These are phyloP conservation scores for Vachellia pachyceras DNA, from an alignment of 306 rosid species.

Conservation along the genomic window DNA sequence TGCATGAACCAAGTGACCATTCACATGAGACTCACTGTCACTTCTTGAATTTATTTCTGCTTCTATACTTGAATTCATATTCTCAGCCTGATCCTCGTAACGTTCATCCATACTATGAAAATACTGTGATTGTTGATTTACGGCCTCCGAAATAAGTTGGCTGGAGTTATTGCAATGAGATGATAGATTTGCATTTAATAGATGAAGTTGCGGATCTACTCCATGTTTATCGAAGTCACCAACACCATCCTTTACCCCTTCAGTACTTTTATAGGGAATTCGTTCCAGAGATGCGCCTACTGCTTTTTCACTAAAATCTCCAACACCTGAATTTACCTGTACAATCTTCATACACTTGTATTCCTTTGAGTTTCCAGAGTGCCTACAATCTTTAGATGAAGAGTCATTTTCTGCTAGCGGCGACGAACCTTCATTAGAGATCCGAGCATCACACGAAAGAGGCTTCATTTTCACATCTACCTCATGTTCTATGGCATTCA, in stretches of 20 bases:
- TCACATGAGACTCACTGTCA: slow-evolving; percentile 26
- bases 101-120: slow-evolving; percentile 17
- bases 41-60: slow-evolving; percentile 38
- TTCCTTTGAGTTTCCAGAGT: slow-evolving; percentile 45
- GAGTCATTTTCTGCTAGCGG: slow-evolving; percentile 24
- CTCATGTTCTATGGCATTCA: slow-evolving; percentile 34
- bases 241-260: slow-evolving; percentile 42
- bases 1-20: slow-evolving; percentile 33
- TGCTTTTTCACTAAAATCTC: slow-evolving; percentile 39
- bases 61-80: slow-evolving; percentile 7
- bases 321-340: slow-evolving; percentile 32
- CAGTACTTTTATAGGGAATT: slow-evolving; percentile 27
- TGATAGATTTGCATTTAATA: slow-evolving; percentile 15
- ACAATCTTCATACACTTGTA: slow-evolving; percentile 37
- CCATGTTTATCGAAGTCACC: slow-evolving; percentile 10
- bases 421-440: slow-evolving; percentile 42
- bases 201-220: background rate
- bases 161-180: slow-evolving; percentile 38
- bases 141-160: slow-evolving; percentile 39
- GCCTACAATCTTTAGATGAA: slow-evolving; percentile 34
- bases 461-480: slow-evolving; percentile 45
- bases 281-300: slow-evolving; percentile 30
- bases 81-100: slow-evolving; percentile 35
- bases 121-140: slow-evolving; percentile 37
- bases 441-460: slow-evolving; percentile 33